phyloP scores from a whole-genome alignment of 2,329 filamentous ascomycete genomes.

The Fusarium agapanthi region DNA sequence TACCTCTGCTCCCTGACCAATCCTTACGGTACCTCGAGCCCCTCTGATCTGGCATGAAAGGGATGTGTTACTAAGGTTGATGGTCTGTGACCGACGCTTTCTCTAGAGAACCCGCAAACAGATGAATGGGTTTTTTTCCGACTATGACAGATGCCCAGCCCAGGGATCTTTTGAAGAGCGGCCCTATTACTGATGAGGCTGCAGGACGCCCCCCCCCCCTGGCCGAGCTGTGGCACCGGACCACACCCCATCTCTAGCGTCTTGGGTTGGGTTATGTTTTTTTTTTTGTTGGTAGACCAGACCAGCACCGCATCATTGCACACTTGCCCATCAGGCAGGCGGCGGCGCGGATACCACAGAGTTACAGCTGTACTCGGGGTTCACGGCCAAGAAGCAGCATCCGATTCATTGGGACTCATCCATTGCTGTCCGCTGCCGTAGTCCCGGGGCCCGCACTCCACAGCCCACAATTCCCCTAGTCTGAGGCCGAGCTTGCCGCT shows the following conservation, averaged over 20 bases:
- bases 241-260: constrained; percentile 34
- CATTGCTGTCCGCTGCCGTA: constrained; percentile 36
- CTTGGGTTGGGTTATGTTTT: constrained; percentile 14
- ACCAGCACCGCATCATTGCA: constrained; percentile 22
- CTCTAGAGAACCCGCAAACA: constrained; percentile 13
- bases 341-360: constrained; percentile 5
- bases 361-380: constrained; percentile 29
- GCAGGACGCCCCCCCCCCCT: constrained; percentile 17
- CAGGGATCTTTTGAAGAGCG: constrained; percentile 35
- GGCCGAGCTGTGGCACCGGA: constrained; percentile 34
- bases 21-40: constrained; percentile 1
- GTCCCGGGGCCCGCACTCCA: constrained; percentile 37
- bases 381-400: constrained; percentile 31
- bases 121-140: constrained; percentile 9
- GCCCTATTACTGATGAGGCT: constrained; percentile 35
- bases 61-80: constrained; percentile 17
- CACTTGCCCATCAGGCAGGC: neutral
- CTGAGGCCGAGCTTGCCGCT: constrained; percentile 25
- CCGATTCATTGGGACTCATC: constrained; percentile 34
- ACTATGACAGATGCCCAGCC: constrained; percentile 36
- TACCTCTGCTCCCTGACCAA: constrained; percentile 5
- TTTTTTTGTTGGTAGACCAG: constrained; percentile 10
- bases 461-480: constrained; percentile 30
- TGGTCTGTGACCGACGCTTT: constrained; percentile 22
- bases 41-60: constrained; percentile 13